Evolutionary conservation across 768 basidiomycete genomes (phyloP), one percentile per base, ranked within the genome.

Genomic region (Boletales sp.): DNA sequence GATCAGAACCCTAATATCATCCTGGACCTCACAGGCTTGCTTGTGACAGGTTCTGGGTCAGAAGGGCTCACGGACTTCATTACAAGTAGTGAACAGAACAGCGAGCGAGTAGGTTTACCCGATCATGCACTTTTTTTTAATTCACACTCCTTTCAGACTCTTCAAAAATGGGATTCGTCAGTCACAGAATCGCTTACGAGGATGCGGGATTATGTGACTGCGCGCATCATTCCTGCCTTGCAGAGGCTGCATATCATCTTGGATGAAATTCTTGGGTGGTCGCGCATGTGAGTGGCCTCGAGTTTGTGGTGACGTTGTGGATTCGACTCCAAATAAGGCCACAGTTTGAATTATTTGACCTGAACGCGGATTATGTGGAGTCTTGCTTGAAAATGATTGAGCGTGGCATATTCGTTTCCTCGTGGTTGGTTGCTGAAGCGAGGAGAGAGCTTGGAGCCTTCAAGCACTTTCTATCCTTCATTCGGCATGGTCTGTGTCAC

Each of bases 151-250:
- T 62, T 52, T 43, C 55, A 92, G 90, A 82, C 83, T 41, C 74
- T 92, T 48, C 83, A 84, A 62, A 90, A 89, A 64, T 93, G 90
- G 90, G 89, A 92, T 63, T 73, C 80, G 2, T 82, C 81, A 5
- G 78, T 90, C 56, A 73, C 74, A 10, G 87, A 90, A 52, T 80
- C 87, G 14, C 66, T 93, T 44, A 72, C 76, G 30, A 87, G 82
- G 62, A 69, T 91, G 48, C 86, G 88, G 45, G 86, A 92, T 63
- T 81, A 76, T 59, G 76, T 86, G 17, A 85, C 86, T 59, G 80
- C 84, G 54, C 79, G 81, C 43, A 69, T 90, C 29, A 77, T 80
- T 8, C 87, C 87, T 27, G 87, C 88, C 29, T 80, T 82, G 45
- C 90, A 93, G 64, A 80, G 90, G 30, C 66, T 91, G 32, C 80